These are phyloP conservation scores for Camellia oleifera DNA, from an alignment of 179 eudicot genomes.

Conservation along the genomic window DNA sequence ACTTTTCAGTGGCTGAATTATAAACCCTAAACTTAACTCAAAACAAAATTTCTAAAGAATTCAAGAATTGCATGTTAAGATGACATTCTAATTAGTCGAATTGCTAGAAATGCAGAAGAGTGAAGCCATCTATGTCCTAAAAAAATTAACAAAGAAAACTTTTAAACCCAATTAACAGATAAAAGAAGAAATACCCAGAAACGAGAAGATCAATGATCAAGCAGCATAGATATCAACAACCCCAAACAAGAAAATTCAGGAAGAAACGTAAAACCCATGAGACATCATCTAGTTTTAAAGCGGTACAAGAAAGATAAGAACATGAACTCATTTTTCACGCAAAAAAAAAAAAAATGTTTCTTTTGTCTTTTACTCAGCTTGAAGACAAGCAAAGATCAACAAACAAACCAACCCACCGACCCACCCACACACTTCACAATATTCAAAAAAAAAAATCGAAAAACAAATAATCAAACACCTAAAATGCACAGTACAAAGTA, in stretches of 20 bases:
- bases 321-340: background rate
- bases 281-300: background rate
- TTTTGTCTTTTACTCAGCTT: background rate
- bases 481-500: background rate
- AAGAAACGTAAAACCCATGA: background rate
- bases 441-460: background rate
- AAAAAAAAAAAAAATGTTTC: background rate
- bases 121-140: background rate
- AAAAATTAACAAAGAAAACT: background rate
- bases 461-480: background rate
- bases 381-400: conserved; percentile 1
- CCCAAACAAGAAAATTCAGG: background rate
- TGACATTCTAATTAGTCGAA: background rate
- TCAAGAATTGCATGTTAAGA: no score
- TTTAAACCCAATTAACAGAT: background rate
- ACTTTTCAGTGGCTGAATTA: background rate
- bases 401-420: background rate
- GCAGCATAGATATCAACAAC: background rate
- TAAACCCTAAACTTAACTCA: conserved; percentile 2
- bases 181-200: background rate
- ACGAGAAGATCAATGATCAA: background rate
- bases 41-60: background rate
- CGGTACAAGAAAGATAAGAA: background rate
- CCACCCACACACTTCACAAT: background rate
- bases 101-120: background rate